Evolutionary conservation across 805 yeast genomes (phyloP), one percentile per base, ranked within the genome.

Genomic region (Ogataea minuta): DNA sequence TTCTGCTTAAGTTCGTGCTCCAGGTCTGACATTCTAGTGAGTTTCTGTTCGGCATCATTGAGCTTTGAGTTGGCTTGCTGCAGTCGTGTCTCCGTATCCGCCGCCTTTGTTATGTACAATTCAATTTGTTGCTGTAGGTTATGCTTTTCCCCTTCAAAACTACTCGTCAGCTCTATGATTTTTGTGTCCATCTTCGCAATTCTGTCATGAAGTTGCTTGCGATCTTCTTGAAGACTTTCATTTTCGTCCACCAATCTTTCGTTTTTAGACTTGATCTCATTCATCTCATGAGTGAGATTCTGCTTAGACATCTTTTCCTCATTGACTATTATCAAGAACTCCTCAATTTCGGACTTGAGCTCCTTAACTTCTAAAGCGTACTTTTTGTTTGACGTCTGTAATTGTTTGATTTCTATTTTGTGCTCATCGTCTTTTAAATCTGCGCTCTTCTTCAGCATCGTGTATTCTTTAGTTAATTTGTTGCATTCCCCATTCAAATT

Each of bases 1-100:
- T 87, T 89, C 45, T 73, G 89, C 67, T 69, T 79, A 31, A 72
- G 67, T 57, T 71, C 89, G 37, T 60, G 66, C 55, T 72, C 84
- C 36, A 70, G 68, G 53, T 66, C 68, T 1, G 52, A 43, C 23
- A 63, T 29, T 20, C 48, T 59, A 34, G 41, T 41, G 4, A 62
- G 34, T 34, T 59, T 56, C 9, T 23, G 34, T 15, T 46, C 44
- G 11, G 57, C 45, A 7, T 49, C 54, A 1, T 36, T 19, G 4
- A 55, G 25, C 15, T 29, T 33, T 1, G 24, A 17, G 9, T 37
- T 24, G 9, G 50, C 31, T 10, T 33, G 32, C n/a, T 34, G 30
- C 12, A 51, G 36, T 33, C 47, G 43, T 1, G 43, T 23, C 28
- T 58, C 62, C 14, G 48, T 43, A 41, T 57, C 42, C 43, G 53